A percentile compares a stretch with the other conserved stretches of the same genome.
Evolutionary conservation across 169 alveolate genomes (phyloP).

Genomic region (Eimeria brunetti): DNA sequence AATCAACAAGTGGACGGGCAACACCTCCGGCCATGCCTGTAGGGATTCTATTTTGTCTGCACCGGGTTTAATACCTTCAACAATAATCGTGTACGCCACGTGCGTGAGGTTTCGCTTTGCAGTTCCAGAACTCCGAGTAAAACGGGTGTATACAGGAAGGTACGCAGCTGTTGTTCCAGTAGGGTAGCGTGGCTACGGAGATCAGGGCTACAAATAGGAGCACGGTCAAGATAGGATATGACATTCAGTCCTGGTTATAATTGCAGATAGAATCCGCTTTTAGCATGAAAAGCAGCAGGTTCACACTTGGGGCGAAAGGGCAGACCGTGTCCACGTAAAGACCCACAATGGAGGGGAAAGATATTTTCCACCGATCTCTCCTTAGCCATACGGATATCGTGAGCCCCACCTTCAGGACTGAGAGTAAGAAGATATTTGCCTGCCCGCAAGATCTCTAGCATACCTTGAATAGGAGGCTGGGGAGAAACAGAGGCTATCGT

Average conservation of each 20-base stretch:
- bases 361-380: not conserved
- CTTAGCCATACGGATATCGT: not conserved
- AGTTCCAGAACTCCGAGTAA: not conserved
- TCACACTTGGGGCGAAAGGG: not conserved
- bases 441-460: not conserved
- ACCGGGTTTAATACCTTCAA: not conserved
- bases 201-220: not conserved
- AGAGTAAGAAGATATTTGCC: not conserved
- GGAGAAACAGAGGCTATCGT: not conserved
- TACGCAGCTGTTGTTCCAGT: no score
- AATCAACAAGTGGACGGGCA: not conserved
- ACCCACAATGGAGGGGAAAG: not conserved
- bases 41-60: not conserved
- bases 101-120: not conserved
- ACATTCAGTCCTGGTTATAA: not conserved
- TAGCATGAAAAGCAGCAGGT: not conserved
- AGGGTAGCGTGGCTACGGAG: not conserved
- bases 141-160: not conserved
- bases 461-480: not conserved
- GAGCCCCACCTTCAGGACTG: not conserved
- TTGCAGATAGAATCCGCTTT: not conserved
- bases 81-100: not conserved
- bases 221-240: not conserved
- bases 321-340: not conserved
- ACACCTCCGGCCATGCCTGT: not conserved